Base-by-base conservation (phyloP, 495 filamentous ascomycete genomes). In the Talaromyces borbonicus region DNA sequence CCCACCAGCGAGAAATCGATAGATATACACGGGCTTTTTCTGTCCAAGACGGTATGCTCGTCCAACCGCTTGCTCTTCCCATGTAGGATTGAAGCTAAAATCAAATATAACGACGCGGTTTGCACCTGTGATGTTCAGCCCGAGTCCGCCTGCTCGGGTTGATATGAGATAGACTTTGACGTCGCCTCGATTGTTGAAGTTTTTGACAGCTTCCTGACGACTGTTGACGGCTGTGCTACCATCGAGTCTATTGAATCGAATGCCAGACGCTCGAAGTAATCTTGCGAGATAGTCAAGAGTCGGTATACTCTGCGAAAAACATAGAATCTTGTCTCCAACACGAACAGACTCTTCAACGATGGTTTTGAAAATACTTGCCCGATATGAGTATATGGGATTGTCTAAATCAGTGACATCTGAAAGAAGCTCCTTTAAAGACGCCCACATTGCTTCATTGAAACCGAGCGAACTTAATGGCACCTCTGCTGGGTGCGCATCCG, bases 91-190 rank as follows among this genome's bases (percentile, higher is more conserved):
- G 60, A 80, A 95, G 38, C 69, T 68, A 57, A 83, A 86, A 54
- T 97, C 90, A 27, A 95, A 82, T 15, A 97, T 84, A 18, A 96
- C 71, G 8, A 95, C 85, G 5, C 90, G 77, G 59, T 94, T 97
- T 0, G 90, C 90, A 4, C 84, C 83, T 29, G 66, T 69, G 24
- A 97, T 79, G 52, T 97, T 97, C 46, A 96, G 62, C 0, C 89
- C 89, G 0, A 86, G 56, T 1, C 87, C 88, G 12, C 89, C 89
- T 15, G 90, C 85, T 45, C 58, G 74, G 1, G 89, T 95, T 0
- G 88, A 94, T 22, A 95, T 85, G 2, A 95, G 68, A 52, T 84
- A 87, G 1, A 94, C 63, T 47, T 72, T 49, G 11, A 57, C 55
- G 5, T 66, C 57, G n/a, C 47, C 47, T 0, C 51, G 48, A 1